Percentiles rank a stretch among this genome's conserved stretches.
Evolutionary conservation across 768 basidiomycete species (phyloP).

Genomic region (Mycena venus): DNA sequence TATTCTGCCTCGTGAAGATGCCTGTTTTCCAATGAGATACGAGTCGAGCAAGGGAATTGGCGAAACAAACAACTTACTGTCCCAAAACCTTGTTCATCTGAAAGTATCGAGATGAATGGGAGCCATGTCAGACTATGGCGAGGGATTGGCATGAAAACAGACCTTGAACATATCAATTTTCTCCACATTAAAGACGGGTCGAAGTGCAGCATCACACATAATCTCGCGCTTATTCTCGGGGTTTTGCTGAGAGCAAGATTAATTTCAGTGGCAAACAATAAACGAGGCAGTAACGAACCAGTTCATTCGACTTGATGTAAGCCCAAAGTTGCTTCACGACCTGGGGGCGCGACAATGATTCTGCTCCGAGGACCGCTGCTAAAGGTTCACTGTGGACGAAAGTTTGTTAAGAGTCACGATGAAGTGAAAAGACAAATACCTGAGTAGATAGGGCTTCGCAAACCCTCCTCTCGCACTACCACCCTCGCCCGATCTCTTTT

Average conservation of each 20-base stretch:
- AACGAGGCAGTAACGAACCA: conserved; percentile 45
- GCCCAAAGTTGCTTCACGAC: conserved; percentile 93
- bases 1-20: conserved; percentile 53
- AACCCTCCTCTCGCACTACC: conserved; percentile 79
- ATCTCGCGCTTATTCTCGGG: conserved; percentile 88
- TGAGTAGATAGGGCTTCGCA: conserved; percentile 81
- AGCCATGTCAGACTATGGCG: no score
- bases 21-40: conserved; percentile 31
- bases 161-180: conserved; percentile 94
- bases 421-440: conserved; percentile 58
- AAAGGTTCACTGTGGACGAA: conserved; percentile 72
- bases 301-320: conserved; percentile 83
- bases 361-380: conserved; percentile 74
- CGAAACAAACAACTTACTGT: conserved; percentile 60
- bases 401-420: conserved; percentile 16
- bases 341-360: conserved; percentile 86
- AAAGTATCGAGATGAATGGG: no score
- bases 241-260: conserved; percentile 66
- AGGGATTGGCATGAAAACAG: no score
- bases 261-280: not conserved
- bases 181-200: conserved; percentile 83
- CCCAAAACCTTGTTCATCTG: conserved; percentile 94
- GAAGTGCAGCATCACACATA: conserved; percentile 80
- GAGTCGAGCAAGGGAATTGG: not conserved
- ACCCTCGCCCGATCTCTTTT: conserved; percentile 58